Base-by-base conservation (phyloP, 352 stramenopile species). In the Peronosclerospora sorghi region DNA sequence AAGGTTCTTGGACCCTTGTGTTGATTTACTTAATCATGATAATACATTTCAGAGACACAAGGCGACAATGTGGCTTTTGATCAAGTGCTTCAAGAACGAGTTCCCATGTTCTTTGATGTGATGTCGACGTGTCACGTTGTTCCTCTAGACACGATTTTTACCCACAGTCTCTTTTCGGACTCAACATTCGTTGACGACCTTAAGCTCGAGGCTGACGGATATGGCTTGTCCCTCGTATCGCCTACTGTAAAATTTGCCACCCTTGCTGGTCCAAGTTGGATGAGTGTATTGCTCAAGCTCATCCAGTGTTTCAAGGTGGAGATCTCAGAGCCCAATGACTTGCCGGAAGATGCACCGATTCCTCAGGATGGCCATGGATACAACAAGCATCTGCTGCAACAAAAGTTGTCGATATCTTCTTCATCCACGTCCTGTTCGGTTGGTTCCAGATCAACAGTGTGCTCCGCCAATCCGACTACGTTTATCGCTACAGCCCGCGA, bases 211-310 rank as follows among this genome's bases (percentile, higher is more conserved):
- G 59, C 63, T 5, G 51, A 67, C 40, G 48, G 57, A 26, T 85
- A 80, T 41, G 47, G 32, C 0, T 28, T 80, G 12, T 86, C 76
- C 32, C 56, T 86, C 2, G 66, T 83, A 14, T 62, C 68, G 1
- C 41, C 64, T n/a, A 20, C 50, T 15, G 32, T 56, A 30, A 41
- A 52, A 3, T 56, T 35, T 20, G 48, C 29, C 3, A 42, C 51
- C 10, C 47, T 65, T 9, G 45, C 40, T 36, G 71, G 65, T 0
- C 46, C 68, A 0, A 80, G 54, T 19, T 89, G 76, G 76, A 45
- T 68, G 35, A 65, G 67, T 2, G 41, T 82, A 26, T 32, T 86
- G 15, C 20, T 71, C 8, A 80, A 75, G 34, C 32, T 89, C 36
- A 66, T 84, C 29, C 68, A 78, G 21, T 36, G 19, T 17, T 45